Percentiles rank a stretch among this genome's conserved stretches.
Evolutionary conservation across 139 green algal genomes (phyloP).

Genomic region (Chlorella sp.): DNA sequence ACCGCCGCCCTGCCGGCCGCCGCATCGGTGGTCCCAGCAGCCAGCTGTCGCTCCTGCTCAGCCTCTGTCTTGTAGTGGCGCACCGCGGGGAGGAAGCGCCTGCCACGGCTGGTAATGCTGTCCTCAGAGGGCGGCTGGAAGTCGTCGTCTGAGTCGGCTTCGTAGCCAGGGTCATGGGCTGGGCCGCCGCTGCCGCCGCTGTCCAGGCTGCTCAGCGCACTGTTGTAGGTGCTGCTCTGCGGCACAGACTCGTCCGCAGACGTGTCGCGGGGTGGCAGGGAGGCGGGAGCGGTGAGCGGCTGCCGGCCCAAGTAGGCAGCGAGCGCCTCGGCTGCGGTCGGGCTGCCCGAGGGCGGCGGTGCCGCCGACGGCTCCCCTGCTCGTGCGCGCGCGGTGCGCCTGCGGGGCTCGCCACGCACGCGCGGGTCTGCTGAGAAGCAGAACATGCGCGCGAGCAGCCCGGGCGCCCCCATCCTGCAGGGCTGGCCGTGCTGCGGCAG

Average conservation of each 20-base stretch:
- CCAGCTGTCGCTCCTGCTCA: not conserved
- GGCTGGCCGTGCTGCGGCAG: no score
- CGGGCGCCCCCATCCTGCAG: not conserved
- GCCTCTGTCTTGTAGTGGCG: not conserved
- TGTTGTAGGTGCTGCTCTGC: not conserved
- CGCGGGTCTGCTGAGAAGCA: constrained; percentile 1
- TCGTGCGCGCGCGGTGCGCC: not conserved
- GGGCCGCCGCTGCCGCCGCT: not conserved
- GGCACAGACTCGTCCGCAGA: not conserved
- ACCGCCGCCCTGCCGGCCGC: not conserved
- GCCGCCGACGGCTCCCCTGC: not conserved
- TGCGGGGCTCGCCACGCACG: not conserved
- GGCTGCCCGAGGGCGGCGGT: not conserved
- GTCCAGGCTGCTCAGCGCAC: not conserved
- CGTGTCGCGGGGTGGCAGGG: not conserved
- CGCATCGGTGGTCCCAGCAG: not conserved
- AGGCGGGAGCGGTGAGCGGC: not conserved
- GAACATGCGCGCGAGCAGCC: not conserved
- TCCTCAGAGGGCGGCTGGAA: not conserved
- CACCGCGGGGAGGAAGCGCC: not conserved
- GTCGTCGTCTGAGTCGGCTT: constrained; percentile 19
- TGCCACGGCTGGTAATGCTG: not conserved
- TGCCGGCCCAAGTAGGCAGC: constrained; percentile 22
- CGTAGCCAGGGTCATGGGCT: not conserved
- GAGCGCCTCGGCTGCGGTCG: not conserved